Base-by-base conservation (phyloP, 306 rosid species). In the Elaeagnus macrophylla region DNA sequence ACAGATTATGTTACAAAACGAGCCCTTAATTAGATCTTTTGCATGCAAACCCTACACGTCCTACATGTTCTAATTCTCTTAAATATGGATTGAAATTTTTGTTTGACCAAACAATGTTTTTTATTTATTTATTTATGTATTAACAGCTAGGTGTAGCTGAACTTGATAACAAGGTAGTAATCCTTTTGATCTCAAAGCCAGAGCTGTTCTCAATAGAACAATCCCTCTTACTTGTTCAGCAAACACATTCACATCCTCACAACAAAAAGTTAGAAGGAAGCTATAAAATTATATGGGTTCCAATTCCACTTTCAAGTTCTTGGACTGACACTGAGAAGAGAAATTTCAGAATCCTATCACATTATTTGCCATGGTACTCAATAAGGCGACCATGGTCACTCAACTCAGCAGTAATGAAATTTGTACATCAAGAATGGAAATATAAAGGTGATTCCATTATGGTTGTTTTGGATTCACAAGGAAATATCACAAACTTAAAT, bases 281-380 rank as follows among this genome's bases (percentile, higher is more conserved):
- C 37, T 78, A 69, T n/a, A 60, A 62, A 70, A 64, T 84, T 60
- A 64, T 79, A 20, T 84, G 94, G 94, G 37, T 79, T 60, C 88
- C 94, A 36, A 71, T 79, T 74, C 65, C 85, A 53, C 64, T 43
- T 60, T 73, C 88, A 37, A 53, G 46, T 54, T 41, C 36, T n/a
- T 84, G 94, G 94, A 81, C 77, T 43, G 75, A 68, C 6, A 69
- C 76, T 10, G 94, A 84, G 48, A 70, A 69, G 47, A 58, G 9
- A 40, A 66, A 60, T 49, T 78, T 81, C 57, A 39, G 54, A 35
- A 47, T 56, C 53, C 12, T 73, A 12, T 73, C 94, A 59, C 68
- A 74, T 43, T 68, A 56, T 12, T 53, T 79, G 64, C 86, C 83
- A 37, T 84, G 85, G 83, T 66, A 62, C 65, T 62, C 82, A 8